Evolutionary conservation across 2,329 filamentous ascomycete species (phyloP), one percentile per base, ranked within the genome.

Genomic region (Alternaria sp.): DNA sequence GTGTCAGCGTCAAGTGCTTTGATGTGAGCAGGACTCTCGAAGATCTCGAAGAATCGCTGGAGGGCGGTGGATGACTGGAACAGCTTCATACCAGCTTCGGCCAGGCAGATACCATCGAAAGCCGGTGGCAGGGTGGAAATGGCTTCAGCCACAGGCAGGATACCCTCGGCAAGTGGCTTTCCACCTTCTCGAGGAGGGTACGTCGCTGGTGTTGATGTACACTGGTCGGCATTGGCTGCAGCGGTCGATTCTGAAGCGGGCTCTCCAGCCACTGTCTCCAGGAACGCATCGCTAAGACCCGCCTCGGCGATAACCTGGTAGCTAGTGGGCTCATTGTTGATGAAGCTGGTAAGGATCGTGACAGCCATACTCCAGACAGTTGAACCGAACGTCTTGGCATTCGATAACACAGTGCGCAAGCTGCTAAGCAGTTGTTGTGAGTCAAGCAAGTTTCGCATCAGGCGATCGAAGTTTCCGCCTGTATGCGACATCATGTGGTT

Each of bases 281-380:
- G 83, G 58, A 97, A 90, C 51, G 88, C 91, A 73, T 90, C 90
- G 70, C 95, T 93, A 68, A 99, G 85, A 23, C 93, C 93, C 50
- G 95, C 94, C 79, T 99, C 95, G 13, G 92, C 92, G 65, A 99
- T 95, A 24, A 97, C 92, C 28, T 92, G 90, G 75, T 97, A 99
- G 77, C 95, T 99, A 0, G 95, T 99, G 0, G 95, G 95, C 72
- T 99, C 95, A 73, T 98, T 97, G 79, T 99, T 96, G 70, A 99
- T 96, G 77, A 99, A 99, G 69, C 92, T 94, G 72, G 92, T 95
- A 50, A 99, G 82, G 56, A 97, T 94, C 54, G 90, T 93, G 61
- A 97, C 92, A 6, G 93, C 90, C 74, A 93, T 93, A 48, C 93
- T 97, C 95, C 95, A 99, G 5, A 98, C 92, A 58, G 95, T 90